A percentile compares a stretch with the other conserved stretches of the same genome.
These are phyloP conservation scores for Crataegus laevigata DNA, from an alignment of 306 rosid genomes.

Conservation along the genomic window DNA sequence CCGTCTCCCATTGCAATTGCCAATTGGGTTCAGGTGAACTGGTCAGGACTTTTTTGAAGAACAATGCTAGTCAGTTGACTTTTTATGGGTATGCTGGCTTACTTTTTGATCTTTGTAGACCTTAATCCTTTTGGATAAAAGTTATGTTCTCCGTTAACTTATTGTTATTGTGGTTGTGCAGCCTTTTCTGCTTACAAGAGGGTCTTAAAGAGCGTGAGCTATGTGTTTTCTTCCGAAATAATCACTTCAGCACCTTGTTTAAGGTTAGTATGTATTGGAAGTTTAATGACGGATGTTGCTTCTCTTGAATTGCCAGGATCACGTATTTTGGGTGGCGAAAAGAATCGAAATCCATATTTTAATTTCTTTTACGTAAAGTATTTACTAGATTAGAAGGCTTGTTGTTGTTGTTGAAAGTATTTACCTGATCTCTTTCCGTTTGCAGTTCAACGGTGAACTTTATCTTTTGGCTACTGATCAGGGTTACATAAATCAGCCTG, in stretches of 20 bases:
- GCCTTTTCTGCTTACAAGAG: slow-evolving; percentile 92
- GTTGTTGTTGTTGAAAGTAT: too few relatives aligned
- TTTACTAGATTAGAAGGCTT: slow-evolving; percentile 4
- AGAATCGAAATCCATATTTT: background rate
- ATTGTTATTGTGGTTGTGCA: slow-evolving; percentile 31
- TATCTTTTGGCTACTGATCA: slow-evolving; percentile 98
- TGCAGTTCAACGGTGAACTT: slow-evolving; percentile 74
- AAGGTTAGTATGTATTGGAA: slow-evolving; percentile 58
- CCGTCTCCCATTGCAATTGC: slow-evolving; percentile 11
- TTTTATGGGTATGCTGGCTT: slow-evolving; percentile 56
- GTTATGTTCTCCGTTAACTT: slow-evolving; percentile 2
- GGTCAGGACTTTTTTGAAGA: slow-evolving; percentile 73
- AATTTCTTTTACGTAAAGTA: background rate
- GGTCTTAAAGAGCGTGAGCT: slow-evolving; percentile 95
- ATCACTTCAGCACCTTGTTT: slow-evolving; percentile 99
- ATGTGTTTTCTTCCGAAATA: slow-evolving; percentile 93
- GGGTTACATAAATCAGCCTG: slow-evolving; percentile 95
- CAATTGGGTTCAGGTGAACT: slow-evolving; percentile 64
- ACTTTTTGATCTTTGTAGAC: slow-evolving; percentile 4
- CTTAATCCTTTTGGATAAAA: slow-evolving; percentile 8
- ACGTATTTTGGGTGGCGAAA: background rate
- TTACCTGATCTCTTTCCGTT: slow-evolving; percentile 6
- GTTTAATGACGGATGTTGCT: slow-evolving; percentile 9
- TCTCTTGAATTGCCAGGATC: slow-evolving; percentile 6
- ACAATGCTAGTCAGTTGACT: slow-evolving; percentile 90